phyloP scores from a whole-genome alignment of 1,284 basidiomycete species.

The Cryptococcus maquisensis region DNA sequence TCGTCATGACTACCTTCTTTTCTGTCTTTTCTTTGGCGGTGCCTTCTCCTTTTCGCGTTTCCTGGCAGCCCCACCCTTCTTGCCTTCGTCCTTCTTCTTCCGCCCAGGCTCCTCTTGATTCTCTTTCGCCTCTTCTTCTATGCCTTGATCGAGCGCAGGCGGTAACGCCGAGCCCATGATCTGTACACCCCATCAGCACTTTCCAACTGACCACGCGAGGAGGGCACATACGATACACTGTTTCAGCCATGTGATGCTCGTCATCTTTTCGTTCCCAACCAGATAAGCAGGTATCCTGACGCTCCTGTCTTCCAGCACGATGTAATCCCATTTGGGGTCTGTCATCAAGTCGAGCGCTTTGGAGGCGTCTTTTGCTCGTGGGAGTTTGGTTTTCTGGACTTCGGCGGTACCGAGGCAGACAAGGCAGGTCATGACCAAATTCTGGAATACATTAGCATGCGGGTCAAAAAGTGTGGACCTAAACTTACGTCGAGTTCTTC shows the following conservation, averaged over 20 bases:
- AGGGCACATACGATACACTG: slow-evolving; percentile 57
- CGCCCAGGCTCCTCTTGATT: not conserved
- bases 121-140: not conserved
- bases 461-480: too few relatives aligned
- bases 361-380: not conserved
- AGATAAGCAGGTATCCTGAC: slow-evolving; percentile 45
- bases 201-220: too few relatives aligned
- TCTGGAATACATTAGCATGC: slow-evolving; percentile 4
- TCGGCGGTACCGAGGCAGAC: slow-evolving; percentile 66
- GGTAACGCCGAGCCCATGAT: too few relatives aligned
- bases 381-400: slow-evolving; percentile 27
- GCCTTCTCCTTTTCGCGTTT: too few relatives aligned
- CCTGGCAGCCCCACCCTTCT: not conserved
- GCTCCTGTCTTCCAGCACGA: slow-evolving; percentile 59
- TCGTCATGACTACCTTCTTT: too few relatives aligned
- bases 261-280: slow-evolving; percentile 17
- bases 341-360: slow-evolving; percentile 33
- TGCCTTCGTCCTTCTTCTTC: not conserved
- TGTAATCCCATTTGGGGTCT: slow-evolving; percentile 57
- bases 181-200: too few relatives aligned
- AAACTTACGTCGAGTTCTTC: too few relatives aligned
- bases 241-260: slow-evolving; percentile 65
- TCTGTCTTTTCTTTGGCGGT: too few relatives aligned
- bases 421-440: slow-evolving; percentile 66
- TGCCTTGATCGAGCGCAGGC: not conserved